Evolutionary conservation across 345 rosid species (phyloP).

Genomic region (Sonneratia caseolaris): DNA sequence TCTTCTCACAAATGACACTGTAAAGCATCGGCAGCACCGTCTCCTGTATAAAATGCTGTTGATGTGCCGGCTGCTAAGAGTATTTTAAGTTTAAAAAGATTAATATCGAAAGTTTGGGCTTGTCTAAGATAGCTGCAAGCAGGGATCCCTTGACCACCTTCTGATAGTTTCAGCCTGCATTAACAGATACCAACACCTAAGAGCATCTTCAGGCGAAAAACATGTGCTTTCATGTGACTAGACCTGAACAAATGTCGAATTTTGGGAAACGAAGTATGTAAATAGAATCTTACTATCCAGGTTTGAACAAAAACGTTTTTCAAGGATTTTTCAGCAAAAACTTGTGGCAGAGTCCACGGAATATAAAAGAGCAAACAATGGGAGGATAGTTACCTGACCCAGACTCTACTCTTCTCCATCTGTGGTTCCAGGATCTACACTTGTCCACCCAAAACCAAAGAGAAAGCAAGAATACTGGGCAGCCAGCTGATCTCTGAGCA

Average conservation of each 20-base stretch:
- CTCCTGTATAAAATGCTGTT: neutral
- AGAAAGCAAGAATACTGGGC: neutral
- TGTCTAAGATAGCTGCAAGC: neutral
- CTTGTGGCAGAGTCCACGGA: too few species aligned
- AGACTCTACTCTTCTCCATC: conserved; percentile 4
- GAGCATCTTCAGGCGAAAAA: neutral
- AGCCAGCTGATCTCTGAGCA: conserved; percentile 10
- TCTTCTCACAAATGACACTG: neutral
- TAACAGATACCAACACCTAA: neutral
- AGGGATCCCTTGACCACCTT: neutral
- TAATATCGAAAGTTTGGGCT: neutral
- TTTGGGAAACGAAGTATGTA: too few species aligned
- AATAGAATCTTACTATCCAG: too few species aligned
- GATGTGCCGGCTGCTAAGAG: neutral
- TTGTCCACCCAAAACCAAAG: neutral
- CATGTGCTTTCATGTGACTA: neutral
- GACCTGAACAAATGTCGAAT: neutral
- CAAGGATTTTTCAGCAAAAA: too few species aligned
- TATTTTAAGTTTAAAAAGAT: neutral
- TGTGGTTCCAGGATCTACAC: neutral
- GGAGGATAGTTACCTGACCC: neutral
- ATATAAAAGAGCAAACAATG: neutral
- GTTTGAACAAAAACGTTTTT: too few species aligned
- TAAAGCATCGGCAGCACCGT: neutral
- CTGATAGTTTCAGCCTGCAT: neutral